Percentiles rank a stretch among this genome's conserved stretches.
These are phyloP conservation scores for Pleurotus giganteus DNA, from an alignment of 768 basidiomycete species.

Conservation along the genomic window DNA sequence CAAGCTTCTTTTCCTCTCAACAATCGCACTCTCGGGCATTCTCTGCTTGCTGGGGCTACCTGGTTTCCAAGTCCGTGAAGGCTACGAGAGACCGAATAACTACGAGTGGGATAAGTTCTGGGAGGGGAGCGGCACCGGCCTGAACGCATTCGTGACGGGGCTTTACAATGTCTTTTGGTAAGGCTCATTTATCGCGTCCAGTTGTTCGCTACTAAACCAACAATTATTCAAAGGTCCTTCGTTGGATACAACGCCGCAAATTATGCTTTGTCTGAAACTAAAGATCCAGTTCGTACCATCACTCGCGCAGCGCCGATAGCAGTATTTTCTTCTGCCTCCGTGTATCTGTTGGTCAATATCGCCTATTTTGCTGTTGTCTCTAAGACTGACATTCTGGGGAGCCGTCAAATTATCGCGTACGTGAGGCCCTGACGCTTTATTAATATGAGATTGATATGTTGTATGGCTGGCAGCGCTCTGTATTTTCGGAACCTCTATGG, in stretches of 20 bases:
- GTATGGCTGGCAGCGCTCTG: constrained; percentile 42
- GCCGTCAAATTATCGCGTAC: constrained; percentile 67
- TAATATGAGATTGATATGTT: background rate
- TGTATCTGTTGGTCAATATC: constrained; percentile 66
- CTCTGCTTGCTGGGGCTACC: constrained; percentile 46
- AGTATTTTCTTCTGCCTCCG: constrained; percentile 52
- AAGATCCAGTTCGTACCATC: constrained; percentile 68
- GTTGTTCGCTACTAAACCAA: background rate
- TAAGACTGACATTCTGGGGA: constrained; percentile 64
- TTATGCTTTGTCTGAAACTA: constrained; percentile 69
- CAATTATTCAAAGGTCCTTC: constrained; percentile 50
- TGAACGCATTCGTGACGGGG: constrained; percentile 61
- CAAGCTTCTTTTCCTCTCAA: constrained; percentile 54
- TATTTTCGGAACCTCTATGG: constrained; percentile 79
- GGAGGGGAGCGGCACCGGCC: constrained; percentile 55
- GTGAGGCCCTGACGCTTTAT: constrained; percentile 18
- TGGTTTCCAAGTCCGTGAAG: constrained; percentile 48
- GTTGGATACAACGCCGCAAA: constrained; percentile 75
- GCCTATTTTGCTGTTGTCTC: constrained; percentile 77
- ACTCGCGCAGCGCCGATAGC: constrained; percentile 69
- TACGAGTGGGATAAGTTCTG: constrained; percentile 60
- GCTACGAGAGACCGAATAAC: constrained; percentile 53
- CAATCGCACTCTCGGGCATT: constrained; percentile 53
- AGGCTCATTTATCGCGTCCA: constrained; percentile 4
- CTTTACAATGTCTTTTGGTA: constrained; percentile 74